These are phyloP conservation scores for Amauroascus verrucosus DNA, from an alignment of 2,329 filamentous ascomycete genomes.

Conservation along the genomic window DNA sequence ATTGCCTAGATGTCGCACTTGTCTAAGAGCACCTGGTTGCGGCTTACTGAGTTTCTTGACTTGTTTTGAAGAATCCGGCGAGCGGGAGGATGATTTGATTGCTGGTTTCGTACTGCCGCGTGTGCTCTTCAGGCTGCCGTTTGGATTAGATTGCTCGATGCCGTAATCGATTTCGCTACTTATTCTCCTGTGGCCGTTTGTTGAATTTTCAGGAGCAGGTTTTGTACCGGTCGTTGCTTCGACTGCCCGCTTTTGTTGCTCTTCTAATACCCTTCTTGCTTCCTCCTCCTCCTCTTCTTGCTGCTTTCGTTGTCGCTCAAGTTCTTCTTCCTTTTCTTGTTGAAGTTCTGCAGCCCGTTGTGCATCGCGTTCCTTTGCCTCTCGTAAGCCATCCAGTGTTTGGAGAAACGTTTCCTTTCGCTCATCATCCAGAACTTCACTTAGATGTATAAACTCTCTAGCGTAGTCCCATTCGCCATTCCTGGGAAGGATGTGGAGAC, in stretches of 20 bases:
- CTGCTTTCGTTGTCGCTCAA: slow-evolving; percentile 38
- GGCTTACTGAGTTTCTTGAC: slow-evolving; percentile 32
- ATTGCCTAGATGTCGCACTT: slow-evolving; percentile 36
- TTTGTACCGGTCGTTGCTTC: slow-evolving; percentile 17
- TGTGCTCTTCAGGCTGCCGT: slow-evolving; percentile 23
- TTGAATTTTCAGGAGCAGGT: slow-evolving; percentile 28
- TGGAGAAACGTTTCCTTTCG: slow-evolving; percentile 78
- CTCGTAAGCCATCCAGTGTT: slow-evolving; percentile 70
- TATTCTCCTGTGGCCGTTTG: slow-evolving; percentile 41
- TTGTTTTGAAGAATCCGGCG: slow-evolving; percentile 26
- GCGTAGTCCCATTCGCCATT: slow-evolving; percentile 97
- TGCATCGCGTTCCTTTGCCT: slow-evolving; percentile 69
- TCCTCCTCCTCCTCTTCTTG: slow-evolving; percentile 36
- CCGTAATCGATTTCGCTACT: slow-evolving; percentile 60
- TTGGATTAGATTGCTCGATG: slow-evolving; percentile 47
- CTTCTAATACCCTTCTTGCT: slow-evolving; percentile 29
- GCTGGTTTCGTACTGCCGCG: slow-evolving; percentile 24
- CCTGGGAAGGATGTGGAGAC: slow-evolving; percentile 81
- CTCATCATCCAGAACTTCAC: slow-evolving; percentile 83
- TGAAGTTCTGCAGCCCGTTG: slow-evolving; percentile 52
- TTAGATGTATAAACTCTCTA: slow-evolving; percentile 76
- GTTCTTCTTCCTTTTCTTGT: slow-evolving; percentile 49
- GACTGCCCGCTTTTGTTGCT: slow-evolving; percentile 20
- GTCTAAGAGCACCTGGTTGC: slow-evolving; percentile 25
- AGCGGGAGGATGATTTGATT: slow-evolving; percentile 21